phyloP scores from a whole-genome alignment of 208 protist genomes.

The Balamuthia mandrillaris region DNA sequence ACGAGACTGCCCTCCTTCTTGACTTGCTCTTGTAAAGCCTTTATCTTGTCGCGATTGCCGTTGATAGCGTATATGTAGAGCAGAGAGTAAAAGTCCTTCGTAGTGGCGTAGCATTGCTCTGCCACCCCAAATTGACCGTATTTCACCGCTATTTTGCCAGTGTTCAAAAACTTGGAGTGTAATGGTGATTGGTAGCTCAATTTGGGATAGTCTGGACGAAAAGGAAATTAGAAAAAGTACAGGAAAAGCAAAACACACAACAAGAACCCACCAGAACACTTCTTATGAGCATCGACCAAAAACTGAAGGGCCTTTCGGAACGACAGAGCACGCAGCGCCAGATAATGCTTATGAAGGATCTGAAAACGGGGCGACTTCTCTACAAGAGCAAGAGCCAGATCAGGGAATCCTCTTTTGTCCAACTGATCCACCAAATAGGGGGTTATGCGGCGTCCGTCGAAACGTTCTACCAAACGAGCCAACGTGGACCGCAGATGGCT shows the following conservation, averaged over 20 bases:
- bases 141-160: background rate
- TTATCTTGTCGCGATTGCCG: background rate
- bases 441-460: background rate
- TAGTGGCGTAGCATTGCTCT: background rate
- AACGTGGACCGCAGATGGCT: background rate
- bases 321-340: background rate
- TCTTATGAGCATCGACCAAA: conserved; percentile 19
- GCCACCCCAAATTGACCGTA: conserved; percentile 20
- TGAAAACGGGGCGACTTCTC: conserved; percentile 8
- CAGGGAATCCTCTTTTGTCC: background rate
- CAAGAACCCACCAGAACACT: background rate
- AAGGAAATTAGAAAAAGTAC: background rate
- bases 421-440: background rate
- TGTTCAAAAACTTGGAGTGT: background rate
- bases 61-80: conserved; percentile 25
- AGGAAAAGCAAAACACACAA: background rate
- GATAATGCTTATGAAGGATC: background rate
- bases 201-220: background rate
- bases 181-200: background rate
- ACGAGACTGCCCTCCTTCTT: background rate
- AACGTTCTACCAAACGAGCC: background rate
- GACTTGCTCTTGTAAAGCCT: background rate
- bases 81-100: conserved; percentile 21
- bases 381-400: conserved; percentile 7
- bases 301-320: conserved; percentile 24